Percentiles rank a stretch among this genome's conserved stretches.
These are phyloP conservation scores for Skeletonema menzelii DNA, from an alignment of 108 stramenopile species.

Conservation along the genomic window DNA sequence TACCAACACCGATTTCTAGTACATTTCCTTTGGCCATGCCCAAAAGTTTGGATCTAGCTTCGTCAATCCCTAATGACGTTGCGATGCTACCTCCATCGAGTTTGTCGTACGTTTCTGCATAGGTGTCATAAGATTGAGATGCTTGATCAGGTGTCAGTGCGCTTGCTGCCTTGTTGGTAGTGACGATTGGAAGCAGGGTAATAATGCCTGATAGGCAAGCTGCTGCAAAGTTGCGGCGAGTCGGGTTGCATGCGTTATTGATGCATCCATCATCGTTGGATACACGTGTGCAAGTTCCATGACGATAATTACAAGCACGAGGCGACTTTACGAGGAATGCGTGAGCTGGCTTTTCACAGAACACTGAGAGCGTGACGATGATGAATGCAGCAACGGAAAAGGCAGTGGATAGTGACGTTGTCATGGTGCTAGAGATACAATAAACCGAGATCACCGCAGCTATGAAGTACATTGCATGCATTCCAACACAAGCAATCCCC, in stretches of 20 bases:
- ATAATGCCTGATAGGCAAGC: neutral
- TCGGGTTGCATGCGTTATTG: neutral
- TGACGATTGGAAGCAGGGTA: neutral
- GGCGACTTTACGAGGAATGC: neutral
- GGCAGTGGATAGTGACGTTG: neutral
- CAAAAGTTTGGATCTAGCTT: constrained; percentile 62
- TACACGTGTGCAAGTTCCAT: neutral
- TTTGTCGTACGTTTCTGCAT: constrained; percentile 73
- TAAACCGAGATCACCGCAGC: too few species aligned
- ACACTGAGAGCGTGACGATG: neutral
- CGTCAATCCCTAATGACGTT: constrained; percentile 68
- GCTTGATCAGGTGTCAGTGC: constrained; percentile 73
- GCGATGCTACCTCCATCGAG: constrained; percentile 79
- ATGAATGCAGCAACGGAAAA: neutral
- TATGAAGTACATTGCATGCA: too few species aligned
- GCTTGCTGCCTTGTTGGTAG: neutral
- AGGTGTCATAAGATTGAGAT: constrained; percentile 66
- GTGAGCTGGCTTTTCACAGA: neutral
- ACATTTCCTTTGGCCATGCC: constrained; percentile 64
- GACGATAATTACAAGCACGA: neutral
- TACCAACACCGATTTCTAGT: constrained; percentile 86
- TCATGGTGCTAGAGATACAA: neutral
- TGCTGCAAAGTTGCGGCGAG: neutral
- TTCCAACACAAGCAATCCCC: too few species aligned
- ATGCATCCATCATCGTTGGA: neutral